A percentile compares a stretch with the other conserved stretches of the same genome.
These are phyloP conservation scores for Candida verbasci DNA, from an alignment of 805 yeast species.

Conservation along the genomic window DNA sequence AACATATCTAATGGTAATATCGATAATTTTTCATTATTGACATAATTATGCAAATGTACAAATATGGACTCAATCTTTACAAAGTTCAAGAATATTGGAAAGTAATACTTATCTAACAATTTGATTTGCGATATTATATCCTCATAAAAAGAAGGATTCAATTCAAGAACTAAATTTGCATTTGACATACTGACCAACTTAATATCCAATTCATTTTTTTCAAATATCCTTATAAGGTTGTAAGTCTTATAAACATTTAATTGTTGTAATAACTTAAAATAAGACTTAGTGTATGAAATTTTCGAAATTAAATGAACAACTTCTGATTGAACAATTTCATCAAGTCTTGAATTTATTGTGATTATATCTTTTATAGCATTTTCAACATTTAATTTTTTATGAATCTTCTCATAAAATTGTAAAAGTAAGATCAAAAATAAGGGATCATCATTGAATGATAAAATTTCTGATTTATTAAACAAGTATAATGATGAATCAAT, in stretches of 20 bases:
- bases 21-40: slow-evolving; percentile 9
- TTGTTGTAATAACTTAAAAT: slow-evolving; percentile 7
- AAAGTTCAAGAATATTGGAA: slow-evolving; percentile 22
- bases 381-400: slow-evolving; percentile 1
- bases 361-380: slow-evolving; percentile 1
- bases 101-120: slow-evolving; percentile 17
- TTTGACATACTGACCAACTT: slow-evolving; percentile 16
- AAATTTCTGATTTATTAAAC: slow-evolving; percentile 13
- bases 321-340: slow-evolving; percentile 13
- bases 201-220: slow-evolving; percentile 16
- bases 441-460: slow-evolving; percentile 18
- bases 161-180: slow-evolving; percentile 10
- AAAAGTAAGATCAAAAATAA: slow-evolving; percentile 21
- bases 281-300: slow-evolving; percentile 14
- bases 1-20: slow-evolving; percentile 19
- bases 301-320: slow-evolving; percentile 16
- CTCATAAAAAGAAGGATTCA: slow-evolving; percentile 11
- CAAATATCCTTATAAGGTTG: slow-evolving; percentile 13
- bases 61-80: slow-evolving; percentile 15
- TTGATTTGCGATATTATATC: slow-evolving; percentile 11
- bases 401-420: slow-evolving; percentile 21
- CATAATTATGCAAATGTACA: slow-evolving; percentile 1
- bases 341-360: not conserved
- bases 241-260: slow-evolving; percentile 16
- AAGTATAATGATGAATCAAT: slow-evolving; percentile 8